phyloP scores from a whole-genome alignment of 352 stramenopile species.

The Aphanomyces astaci region DNA sequence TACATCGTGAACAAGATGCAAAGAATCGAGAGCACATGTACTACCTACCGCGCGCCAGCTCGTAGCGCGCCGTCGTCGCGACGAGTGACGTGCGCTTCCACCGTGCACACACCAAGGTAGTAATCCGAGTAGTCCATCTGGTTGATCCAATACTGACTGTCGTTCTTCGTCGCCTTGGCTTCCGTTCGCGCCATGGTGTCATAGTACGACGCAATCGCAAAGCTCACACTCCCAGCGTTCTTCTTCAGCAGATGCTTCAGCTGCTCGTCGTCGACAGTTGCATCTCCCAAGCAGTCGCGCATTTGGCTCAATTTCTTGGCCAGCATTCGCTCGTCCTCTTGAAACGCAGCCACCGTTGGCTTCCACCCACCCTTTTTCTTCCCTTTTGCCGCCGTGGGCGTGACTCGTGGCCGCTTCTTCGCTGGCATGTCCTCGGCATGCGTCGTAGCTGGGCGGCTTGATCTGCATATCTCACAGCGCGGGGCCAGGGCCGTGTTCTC shows the following conservation, averaged over 20 bases:
- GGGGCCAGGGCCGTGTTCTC: slow-evolving; percentile 38
- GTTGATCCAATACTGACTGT: slow-evolving; percentile 41
- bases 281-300: slow-evolving; percentile 56
- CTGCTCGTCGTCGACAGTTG: slow-evolving; percentile 38
- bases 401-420: slow-evolving; percentile 21
- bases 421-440: neutral
- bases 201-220: slow-evolving; percentile 66
- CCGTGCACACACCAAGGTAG: slow-evolving; percentile 12
- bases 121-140: neutral
- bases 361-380: slow-evolving; percentile 23
- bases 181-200: slow-evolving; percentile 29
- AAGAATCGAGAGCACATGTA: no score
- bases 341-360: neutral
- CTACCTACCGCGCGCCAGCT: slow-evolving; percentile 10
- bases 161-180: neutral
- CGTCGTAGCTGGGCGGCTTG: neutral
- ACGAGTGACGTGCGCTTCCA: slow-evolving; percentile 8
- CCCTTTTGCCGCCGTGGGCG: neutral
- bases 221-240: slow-evolving; percentile 67
- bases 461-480: slow-evolving; percentile 52
- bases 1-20: no score
- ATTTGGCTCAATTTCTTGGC: slow-evolving; percentile 68
- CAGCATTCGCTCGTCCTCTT: slow-evolving; percentile 50
- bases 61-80: slow-evolving; percentile 6
- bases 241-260: slow-evolving; percentile 49